These are phyloP conservation scores for Brassica incana DNA, from an alignment of 345 rosid species.

Conservation along the genomic window DNA sequence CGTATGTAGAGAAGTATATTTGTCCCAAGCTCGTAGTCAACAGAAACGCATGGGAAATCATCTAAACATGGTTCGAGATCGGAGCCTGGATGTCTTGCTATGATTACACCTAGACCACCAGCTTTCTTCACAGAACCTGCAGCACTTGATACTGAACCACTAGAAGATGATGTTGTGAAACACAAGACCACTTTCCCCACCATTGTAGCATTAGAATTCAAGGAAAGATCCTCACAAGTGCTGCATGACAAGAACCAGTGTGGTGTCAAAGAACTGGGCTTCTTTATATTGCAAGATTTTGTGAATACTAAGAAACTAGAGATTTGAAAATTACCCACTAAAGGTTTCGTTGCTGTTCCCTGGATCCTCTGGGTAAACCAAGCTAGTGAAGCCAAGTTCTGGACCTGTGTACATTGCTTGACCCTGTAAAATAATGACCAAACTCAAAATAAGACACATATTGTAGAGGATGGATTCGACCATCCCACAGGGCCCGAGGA, in stretches of 20 bases:
- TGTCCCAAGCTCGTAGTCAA: conserved; percentile 38
- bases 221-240: conserved; percentile 13
- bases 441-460: background rate
- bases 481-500: too few species aligned
- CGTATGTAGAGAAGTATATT: background rate
- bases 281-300: background rate
- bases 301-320: background rate
- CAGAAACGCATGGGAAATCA: conserved; percentile 45
- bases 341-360: conserved; percentile 32
- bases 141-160: conserved; percentile 25
- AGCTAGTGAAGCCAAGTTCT: conserved; percentile 38
- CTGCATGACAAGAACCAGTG: conserved; percentile 22
- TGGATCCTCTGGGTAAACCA: conserved; percentile 44
- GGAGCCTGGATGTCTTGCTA: conserved; percentile 35
- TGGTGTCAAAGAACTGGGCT: background rate
- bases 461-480: too few species aligned
- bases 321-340: background rate
- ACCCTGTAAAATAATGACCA: conserved; percentile 13
- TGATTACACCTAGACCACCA: conserved; percentile 47
- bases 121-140: conserved; percentile 36
- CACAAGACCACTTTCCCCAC: conserved; percentile 36
- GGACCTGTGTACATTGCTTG: conserved; percentile 23
- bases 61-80: conserved; percentile 30
- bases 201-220: conserved; percentile 28
- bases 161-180: conserved; percentile 29